A percentile compares a stretch with the other conserved stretches of the same genome.
Evolutionary conservation across 441 rosid genomes (phyloP).

Genomic region (Biscutella laevigata): DNA sequence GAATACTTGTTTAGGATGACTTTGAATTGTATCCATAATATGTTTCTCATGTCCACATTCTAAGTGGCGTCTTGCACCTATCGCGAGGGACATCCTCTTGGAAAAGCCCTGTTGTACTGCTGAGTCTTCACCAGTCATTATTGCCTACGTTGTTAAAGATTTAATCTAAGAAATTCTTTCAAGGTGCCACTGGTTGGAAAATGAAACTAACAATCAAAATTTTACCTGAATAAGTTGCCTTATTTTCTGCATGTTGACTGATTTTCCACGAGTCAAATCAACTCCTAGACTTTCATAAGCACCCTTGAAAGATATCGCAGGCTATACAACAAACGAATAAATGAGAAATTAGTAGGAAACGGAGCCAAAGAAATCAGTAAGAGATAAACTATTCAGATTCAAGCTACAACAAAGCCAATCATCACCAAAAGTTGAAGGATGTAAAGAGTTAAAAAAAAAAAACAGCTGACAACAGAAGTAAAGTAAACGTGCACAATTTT

Average conservation of each 20-base stretch:
- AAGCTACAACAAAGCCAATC: neutral
- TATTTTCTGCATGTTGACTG: conserved; percentile 72
- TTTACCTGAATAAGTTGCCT: conserved; percentile 82
- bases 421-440: neutral
- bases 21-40: conserved; percentile 74
- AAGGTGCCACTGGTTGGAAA: neutral
- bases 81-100: conserved; percentile 53
- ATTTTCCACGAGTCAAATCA: conserved; percentile 59
- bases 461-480: neutral
- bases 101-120: conserved; percentile 35
- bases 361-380: neutral
- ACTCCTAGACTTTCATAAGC: conserved; percentile 58
- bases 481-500: neutral
- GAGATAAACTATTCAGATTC: neutral
- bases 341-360: neutral
- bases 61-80: conserved; percentile 69
- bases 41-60: conserved; percentile 78
- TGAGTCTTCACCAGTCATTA: conserved; percentile 56
- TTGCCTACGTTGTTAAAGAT: neutral
- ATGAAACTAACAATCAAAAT: neutral
- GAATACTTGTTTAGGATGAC: conserved; percentile 69
- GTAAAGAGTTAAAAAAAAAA: neutral
- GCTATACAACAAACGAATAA: conserved; percentile 31
- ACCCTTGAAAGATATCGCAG: conserved; percentile 57
- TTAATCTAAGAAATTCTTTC: neutral